phyloP scores from a whole-genome alignment of 257 asterid genomes.

The Galeopsis tetrahit region DNA sequence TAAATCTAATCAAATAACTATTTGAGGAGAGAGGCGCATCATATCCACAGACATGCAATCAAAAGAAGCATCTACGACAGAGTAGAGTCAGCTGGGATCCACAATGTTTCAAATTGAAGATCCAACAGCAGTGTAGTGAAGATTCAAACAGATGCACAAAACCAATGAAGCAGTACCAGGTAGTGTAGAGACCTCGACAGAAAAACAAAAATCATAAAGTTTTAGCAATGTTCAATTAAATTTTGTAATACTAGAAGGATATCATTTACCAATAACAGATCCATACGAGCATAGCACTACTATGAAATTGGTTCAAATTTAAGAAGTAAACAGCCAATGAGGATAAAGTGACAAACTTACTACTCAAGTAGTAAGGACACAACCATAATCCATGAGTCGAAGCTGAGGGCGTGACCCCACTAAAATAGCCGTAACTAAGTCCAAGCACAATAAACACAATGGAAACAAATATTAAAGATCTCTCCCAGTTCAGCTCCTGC shows the following conservation, averaged over 20 bases:
- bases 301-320: slow-evolving; percentile 30
- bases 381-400: slow-evolving; percentile 74
- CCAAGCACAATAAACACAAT: slow-evolving; percentile 63
- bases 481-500: slow-evolving; percentile 72
- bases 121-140: slow-evolving; percentile 80
- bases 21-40: slow-evolving; percentile 59
- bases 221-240: slow-evolving; percentile 53
- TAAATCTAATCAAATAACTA: slow-evolving; percentile 51
- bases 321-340: slow-evolving; percentile 26
- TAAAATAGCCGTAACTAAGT: slow-evolving; percentile 67
- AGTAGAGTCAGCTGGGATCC: slow-evolving; percentile 71
- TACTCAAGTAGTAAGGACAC: slow-evolving; percentile 57
- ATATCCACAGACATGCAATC: slow-evolving; percentile 69
- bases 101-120: slow-evolving; percentile 84
- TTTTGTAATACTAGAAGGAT: slow-evolving; percentile 35
- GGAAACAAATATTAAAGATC: slow-evolving; percentile 34
- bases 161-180: slow-evolving; percentile 92
- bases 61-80: slow-evolving; percentile 71
- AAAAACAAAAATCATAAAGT: slow-evolving; percentile 67
- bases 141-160: slow-evolving; percentile 85
- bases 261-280: slow-evolving; percentile 42
- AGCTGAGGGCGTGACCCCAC: slow-evolving; percentile 70
- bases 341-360: slow-evolving; percentile 54
- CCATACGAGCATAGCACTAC: slow-evolving; percentile 38
- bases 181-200: slow-evolving; percentile 82